A percentile compares a stretch with the other conserved stretches of the same genome.
phyloP scores from a whole-genome alignment of 306 rosid genomes.

The Vachellia pachyceras region DNA sequence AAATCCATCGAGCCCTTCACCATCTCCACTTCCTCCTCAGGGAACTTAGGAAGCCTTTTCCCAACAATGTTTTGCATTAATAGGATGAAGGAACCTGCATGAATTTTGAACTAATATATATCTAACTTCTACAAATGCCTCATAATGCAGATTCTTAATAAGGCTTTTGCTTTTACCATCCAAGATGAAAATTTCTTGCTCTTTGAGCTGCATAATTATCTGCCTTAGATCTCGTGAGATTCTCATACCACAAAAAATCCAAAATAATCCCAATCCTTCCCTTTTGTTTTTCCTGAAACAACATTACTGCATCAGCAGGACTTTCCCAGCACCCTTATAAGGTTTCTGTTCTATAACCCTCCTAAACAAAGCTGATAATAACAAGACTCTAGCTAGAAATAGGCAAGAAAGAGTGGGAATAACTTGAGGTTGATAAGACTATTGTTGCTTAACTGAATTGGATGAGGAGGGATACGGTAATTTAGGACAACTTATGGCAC shows the following conservation, averaged over 20 bases:
- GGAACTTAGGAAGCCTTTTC: constrained; percentile 83
- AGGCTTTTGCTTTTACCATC: constrained; percentile 73
- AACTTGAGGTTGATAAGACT: too few relatives aligned
- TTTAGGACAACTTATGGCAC: too few relatives aligned
- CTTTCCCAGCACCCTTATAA: not conserved
- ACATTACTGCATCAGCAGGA: constrained; percentile 25
- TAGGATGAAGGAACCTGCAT: constrained; percentile 86
- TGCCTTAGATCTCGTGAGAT: constrained; percentile 86
- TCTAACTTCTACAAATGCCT: not conserved
- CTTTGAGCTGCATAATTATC: constrained; percentile 91
- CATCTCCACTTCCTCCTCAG: constrained; percentile 70
- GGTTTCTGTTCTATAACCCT: not conserved
- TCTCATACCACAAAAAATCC: constrained; percentile 95
- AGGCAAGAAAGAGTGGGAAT: too few relatives aligned
- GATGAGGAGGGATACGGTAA: too few relatives aligned
- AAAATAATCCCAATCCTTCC: constrained; percentile 83
- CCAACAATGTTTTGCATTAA: constrained; percentile 77
- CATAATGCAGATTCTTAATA: not conserved
- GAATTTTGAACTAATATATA: constrained; percentile 16
- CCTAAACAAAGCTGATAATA: too few relatives aligned
- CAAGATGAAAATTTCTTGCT: constrained; percentile 92
- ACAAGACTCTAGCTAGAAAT: too few relatives aligned
- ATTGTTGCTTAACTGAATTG: too few relatives aligned
- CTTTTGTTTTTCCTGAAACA: constrained; percentile 67
- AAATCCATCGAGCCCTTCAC: constrained; percentile 86